phyloP scores from a whole-genome alignment of 202 grass and related monocot genomes.

The Hordeum pubiflorum region DNA sequence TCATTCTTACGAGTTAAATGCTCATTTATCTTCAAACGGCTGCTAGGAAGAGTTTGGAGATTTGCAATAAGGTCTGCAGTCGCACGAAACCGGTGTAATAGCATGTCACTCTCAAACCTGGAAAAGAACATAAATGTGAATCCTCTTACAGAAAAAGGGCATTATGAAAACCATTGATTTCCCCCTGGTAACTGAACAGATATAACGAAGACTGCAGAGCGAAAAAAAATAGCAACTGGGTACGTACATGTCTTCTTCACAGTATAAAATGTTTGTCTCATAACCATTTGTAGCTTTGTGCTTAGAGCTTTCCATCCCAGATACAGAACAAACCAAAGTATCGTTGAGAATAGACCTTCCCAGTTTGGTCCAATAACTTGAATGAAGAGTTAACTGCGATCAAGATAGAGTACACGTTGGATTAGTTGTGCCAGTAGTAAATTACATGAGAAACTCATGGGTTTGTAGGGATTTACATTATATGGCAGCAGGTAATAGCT shows the following conservation, averaged over 20 bases:
- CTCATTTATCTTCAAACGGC: constrained; percentile 14
- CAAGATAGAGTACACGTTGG: constrained; percentile 13
- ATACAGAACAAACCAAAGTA: constrained; percentile 16
- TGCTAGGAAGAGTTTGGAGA: not conserved
- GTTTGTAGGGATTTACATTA: constrained; percentile 29
- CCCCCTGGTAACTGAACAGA: not conserved
- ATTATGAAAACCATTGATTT: not conserved
- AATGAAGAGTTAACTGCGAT: constrained; percentile 31
- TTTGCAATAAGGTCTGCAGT: constrained; percentile 23
- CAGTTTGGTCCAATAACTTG: constrained; percentile 26
- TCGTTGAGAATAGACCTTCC: constrained; percentile 28
- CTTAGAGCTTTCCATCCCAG: constrained; percentile 23
- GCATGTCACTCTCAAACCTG: constrained; percentile 48
- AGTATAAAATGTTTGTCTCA: constrained; percentile 26
- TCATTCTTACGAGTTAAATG: constrained; percentile 29
- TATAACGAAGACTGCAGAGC: not conserved
- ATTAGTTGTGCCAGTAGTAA: not conserved
- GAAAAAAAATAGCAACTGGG: not conserved
- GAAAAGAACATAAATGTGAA: not conserved
- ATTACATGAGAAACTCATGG: not conserved
- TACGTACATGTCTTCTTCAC: constrained; percentile 43
- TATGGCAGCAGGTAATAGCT: constrained; percentile 29
- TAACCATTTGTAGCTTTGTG: constrained; percentile 28
- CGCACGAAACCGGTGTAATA: constrained; percentile 21
- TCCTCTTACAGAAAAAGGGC: not conserved